These are phyloP conservation scores for Monilinia fructigena DNA, from an alignment of 2,329 filamentous ascomycete species.

Conservation along the genomic window DNA sequence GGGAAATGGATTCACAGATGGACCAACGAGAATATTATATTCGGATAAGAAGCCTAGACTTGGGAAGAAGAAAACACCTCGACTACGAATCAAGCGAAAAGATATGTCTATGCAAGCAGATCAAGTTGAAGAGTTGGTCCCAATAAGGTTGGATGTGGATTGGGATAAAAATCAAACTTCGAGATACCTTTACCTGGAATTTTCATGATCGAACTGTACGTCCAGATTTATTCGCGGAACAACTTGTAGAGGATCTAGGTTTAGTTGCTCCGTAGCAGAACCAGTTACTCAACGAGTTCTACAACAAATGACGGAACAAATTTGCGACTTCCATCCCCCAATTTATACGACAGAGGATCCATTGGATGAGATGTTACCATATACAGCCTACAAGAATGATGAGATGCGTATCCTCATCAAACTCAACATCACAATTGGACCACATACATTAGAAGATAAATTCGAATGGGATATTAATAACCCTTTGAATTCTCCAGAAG, in stretches of 20 bases:
- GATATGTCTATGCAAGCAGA: conserved; percentile 85
- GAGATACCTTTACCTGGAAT: conserved; percentile 99
- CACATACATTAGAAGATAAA: conserved; percentile 90
- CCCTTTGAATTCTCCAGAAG: conserved; percentile 86
- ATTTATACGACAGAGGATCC: conserved; percentile 87
- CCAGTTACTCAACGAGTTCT: conserved; percentile 60
- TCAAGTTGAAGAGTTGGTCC: conserved; percentile 86
- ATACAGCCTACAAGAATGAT: conserved; percentile 95
- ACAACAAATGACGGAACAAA: conserved; percentile 79
- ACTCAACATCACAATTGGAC: conserved; percentile 94
- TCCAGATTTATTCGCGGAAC: conserved; percentile 79
- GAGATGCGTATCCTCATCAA: conserved; percentile 97
- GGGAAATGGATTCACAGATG: conserved; percentile 87
- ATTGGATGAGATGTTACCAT: conserved; percentile 84
- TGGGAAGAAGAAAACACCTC: conserved; percentile 71
- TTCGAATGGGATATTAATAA: conserved; percentile 99
- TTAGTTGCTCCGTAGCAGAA: conserved; percentile 66
- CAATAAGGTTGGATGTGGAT: conserved; percentile 88
- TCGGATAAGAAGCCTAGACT: conserved; percentile 72
- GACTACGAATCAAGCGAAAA: conserved; percentile 72
- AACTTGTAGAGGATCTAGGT: conserved; percentile 88
- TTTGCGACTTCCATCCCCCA: conserved; percentile 91
- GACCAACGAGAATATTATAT: conserved; percentile 63
- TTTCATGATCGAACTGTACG: conserved; percentile 83
- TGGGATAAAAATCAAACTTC: conserved; percentile 93